Evolutionary conservation across 208 protist genomes (phyloP).

Genomic region (Trypanosoma mega): DNA sequence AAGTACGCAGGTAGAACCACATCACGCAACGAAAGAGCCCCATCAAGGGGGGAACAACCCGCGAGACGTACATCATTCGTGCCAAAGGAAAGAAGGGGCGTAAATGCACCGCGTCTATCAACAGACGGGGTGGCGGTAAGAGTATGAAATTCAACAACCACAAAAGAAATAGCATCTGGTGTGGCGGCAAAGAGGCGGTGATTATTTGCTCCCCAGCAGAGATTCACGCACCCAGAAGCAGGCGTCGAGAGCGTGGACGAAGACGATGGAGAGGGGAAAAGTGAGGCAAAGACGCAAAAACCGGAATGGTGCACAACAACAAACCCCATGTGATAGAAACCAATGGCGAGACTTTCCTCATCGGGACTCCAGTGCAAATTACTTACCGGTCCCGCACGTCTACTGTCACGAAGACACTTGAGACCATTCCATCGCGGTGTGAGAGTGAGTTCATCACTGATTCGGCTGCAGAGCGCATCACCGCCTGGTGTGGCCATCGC

Average conservation of each 20-base stretch:
- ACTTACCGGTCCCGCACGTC: conserved; percentile 32
- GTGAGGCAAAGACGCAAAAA: conserved; percentile 42
- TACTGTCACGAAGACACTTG: conserved; percentile 28
- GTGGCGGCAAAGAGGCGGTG: conserved; percentile 15
- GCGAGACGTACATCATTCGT: conserved; percentile 33
- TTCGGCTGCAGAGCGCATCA: conserved; percentile 42
- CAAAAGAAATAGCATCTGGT: neutral
- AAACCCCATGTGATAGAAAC: conserved; percentile 52
- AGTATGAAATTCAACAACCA: conserved; percentile 18
- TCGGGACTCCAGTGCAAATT: conserved; percentile 51
- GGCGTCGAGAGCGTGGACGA: no score
- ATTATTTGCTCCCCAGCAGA: conserved; percentile 24
- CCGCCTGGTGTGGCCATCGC: conserved; percentile 60
- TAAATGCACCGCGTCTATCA: conserved; percentile 34
- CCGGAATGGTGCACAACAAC: conserved; percentile 69
- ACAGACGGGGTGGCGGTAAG: conserved; percentile 31
- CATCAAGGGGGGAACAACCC: neutral
- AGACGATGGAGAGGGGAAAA: no score
- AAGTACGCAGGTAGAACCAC: conserved; percentile 36
- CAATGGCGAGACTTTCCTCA: conserved; percentile 67
- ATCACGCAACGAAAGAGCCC: conserved; percentile 7
- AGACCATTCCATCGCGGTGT: conserved; percentile 48
- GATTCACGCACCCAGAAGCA: conserved; percentile 7
- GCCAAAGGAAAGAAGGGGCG: no score
- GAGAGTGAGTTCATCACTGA: conserved; percentile 31